These are phyloP conservation scores for Candida ulmi DNA, from an alignment of 805 yeast species.

Conservation along the genomic window DNA sequence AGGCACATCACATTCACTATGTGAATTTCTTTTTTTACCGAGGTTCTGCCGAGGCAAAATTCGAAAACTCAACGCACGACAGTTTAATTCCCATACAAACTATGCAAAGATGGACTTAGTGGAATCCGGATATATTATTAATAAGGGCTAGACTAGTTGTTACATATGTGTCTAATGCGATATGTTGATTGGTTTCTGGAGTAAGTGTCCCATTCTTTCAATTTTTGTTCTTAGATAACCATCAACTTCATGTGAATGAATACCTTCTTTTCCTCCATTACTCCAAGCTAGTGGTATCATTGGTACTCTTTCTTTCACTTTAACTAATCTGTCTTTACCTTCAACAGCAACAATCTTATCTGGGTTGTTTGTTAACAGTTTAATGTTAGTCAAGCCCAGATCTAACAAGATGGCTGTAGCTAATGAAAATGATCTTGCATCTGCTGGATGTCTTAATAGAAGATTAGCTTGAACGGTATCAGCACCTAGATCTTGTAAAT, in stretches of 20 bases:
- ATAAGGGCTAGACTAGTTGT: too few relatives aligned
- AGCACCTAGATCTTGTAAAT: conserved; percentile 95
- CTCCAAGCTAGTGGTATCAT: conserved; percentile 96
- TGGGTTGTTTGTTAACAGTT: conserved; percentile 89
- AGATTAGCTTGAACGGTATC: conserved; percentile 97
- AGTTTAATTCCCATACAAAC: too few relatives aligned
- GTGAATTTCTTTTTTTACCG: too few relatives aligned
- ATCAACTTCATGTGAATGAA: conserved; percentile 80
- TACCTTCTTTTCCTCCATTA: conserved; percentile 46
- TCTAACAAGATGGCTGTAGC: conserved; percentile 92
- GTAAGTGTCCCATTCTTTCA: conserved; percentile 94
- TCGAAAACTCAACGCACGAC: too few relatives aligned
- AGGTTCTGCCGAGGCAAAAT: too few relatives aligned
- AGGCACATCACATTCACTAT: too few relatives aligned
- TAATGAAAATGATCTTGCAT: conserved; percentile 87
- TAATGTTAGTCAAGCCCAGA: conserved; percentile 65
- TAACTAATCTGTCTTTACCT: conserved; percentile 68
- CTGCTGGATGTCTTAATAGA: conserved; percentile 93
- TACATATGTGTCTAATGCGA: conserved; percentile 1
- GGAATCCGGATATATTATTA: too few relatives aligned
- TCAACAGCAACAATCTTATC: conserved; percentile 94
- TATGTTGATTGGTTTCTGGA: conserved; percentile 39
- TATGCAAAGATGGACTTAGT: too few relatives aligned
- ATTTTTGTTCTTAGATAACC: conserved; percentile 91
- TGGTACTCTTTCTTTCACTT: conserved; percentile 85